phyloP scores from a whole-genome alignment of 1,139 yeast species.

The Arxiozyma heterogenica region DNA sequence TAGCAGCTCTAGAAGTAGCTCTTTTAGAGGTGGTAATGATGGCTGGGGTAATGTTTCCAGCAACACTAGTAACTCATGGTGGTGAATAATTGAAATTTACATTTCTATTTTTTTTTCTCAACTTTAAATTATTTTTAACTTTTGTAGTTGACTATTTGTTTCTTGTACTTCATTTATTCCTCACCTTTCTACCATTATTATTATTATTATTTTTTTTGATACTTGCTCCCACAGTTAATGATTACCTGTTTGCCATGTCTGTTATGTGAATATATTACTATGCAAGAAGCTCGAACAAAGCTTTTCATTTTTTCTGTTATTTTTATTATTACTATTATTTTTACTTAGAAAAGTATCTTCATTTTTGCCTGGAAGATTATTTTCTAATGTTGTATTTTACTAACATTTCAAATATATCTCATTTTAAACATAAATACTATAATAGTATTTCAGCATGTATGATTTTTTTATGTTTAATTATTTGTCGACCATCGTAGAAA shows the following conservation, averaged over 20 bases:
- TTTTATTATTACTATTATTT: background rate
- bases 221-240: constrained; percentile 1
- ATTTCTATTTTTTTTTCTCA: background rate
- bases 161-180: background rate
- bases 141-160: background rate
- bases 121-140: background rate
- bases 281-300: background rate
- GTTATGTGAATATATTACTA: constrained; percentile 2
- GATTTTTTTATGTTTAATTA: background rate
- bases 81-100: constrained; percentile 15
- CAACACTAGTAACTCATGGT: constrained; percentile 12
- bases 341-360: background rate
- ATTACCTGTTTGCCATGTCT: constrained; percentile 5
- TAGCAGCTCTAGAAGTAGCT: constrained; percentile 25
- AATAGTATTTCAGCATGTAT: background rate
- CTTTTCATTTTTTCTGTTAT: background rate
- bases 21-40: constrained; percentile 23
- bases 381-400: background rate
- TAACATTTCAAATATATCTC: background rate
- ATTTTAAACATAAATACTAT: background rate
- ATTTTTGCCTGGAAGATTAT: background rate
- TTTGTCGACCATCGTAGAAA: background rate
- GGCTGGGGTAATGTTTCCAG: constrained; percentile 6
- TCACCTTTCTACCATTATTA: background rate
- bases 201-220: background rate